A percentile compares a stretch with the other conserved stretches of the same genome.
Conservation (phyloP, 2,329 filamentous ascomycete species). For the Fusarium chuoi region DNA sequence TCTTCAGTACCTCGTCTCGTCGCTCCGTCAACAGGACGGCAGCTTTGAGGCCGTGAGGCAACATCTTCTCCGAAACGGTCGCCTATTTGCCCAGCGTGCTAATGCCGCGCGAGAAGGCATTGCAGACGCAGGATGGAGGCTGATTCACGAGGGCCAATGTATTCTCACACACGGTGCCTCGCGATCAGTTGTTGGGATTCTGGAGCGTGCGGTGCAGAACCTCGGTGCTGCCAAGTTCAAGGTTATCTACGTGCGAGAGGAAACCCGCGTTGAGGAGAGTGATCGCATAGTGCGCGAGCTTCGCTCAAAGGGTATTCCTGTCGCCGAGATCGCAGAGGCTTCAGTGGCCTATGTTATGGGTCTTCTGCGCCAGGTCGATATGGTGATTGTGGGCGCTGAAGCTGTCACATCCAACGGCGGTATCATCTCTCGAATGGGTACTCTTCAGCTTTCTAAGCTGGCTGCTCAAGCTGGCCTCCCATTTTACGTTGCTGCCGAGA, state of each 20-base stretch:
- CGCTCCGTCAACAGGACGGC: constrained; percentile 65
- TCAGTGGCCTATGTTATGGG: constrained; percentile 84
- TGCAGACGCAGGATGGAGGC: constrained; percentile 79
- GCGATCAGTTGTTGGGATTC: constrained; percentile 80
- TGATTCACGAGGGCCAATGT: constrained; percentile 80
- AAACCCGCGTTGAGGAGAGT: constrained; percentile 67
- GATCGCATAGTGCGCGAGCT: constrained; percentile 77
- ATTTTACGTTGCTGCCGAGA: constrained; percentile 93
- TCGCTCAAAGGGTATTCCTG: constrained; percentile 78
- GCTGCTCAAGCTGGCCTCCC: constrained; percentile 76
- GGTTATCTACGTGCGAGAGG: constrained; percentile 81
- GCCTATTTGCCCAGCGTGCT: constrained; percentile 86
- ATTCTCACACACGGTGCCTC: constrained; percentile 94
- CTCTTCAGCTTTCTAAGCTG: constrained; percentile 85
- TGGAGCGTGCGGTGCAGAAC: constrained; percentile 74
- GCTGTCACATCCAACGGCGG: constrained; percentile 95
- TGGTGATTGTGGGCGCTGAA: constrained; percentile 77
- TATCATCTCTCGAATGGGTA: constrained; percentile 87
- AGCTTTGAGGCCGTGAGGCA: constrained; percentile 82
- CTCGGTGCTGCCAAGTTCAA: constrained; percentile 73
- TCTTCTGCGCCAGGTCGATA: constrained; percentile 66
- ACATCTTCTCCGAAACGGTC: constrained; percentile 86
- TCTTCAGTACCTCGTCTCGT: constrained; percentile 89
- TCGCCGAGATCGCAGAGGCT: constrained; percentile 67
- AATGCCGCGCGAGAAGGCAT: constrained; percentile 88